Base-by-base conservation (phyloP, 2,329 filamentous ascomycete genomes). In the Phialocephala sp. region DNA sequence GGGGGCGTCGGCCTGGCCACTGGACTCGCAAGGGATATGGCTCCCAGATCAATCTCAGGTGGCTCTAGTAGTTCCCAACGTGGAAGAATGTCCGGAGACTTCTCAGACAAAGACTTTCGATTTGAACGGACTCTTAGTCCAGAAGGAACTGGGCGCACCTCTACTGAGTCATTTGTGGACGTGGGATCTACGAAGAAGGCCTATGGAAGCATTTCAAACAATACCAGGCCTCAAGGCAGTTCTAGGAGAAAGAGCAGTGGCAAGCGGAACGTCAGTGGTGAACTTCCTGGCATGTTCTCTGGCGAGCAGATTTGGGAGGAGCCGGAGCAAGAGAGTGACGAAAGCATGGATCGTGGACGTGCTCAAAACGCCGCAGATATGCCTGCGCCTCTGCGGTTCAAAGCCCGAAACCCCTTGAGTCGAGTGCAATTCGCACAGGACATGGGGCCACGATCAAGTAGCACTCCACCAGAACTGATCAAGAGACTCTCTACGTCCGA, bases 241-340 rank as follows among this genome's bases (percentile, higher is more conserved):
- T 67, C 69, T 24, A 66, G 64, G 15, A 69, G 69, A 65, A 70
- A 65, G 56, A 72, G 66, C 56, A 72, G 72, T 60, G 69, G 61
- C 8, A 75, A 86, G 77, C 85, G 91, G 67, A 91, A 91, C 70
- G 85, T 89, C 73, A 93, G 89, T 75, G 89, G 89, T 22, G 88
- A 91, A 73, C 79, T 89, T 65, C 81, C 85, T 62, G 66, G 70
- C 27, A 85, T 88, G 1, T 93, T 92, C 75, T 90, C 89, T 1
- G 87, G 89, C 39, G 90, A 93, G 75, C 89, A 92, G 74, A 94
- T 97, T 67, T 97, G 93, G 83, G 94, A 97, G 77, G 94, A 97
- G 76, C 91, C 92, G 0, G 87, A 91, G 73, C 82, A 84, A 64
- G 75, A 74, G 15, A 61, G 63, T 24, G 82, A 84, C 63, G 75